Percentiles rank a stretch among this genome's conserved stretches.
Evolutionary conservation across 2,329 filamentous ascomycete genomes (phyloP).

Genomic region (Colletotrichum cordylinicola): DNA sequence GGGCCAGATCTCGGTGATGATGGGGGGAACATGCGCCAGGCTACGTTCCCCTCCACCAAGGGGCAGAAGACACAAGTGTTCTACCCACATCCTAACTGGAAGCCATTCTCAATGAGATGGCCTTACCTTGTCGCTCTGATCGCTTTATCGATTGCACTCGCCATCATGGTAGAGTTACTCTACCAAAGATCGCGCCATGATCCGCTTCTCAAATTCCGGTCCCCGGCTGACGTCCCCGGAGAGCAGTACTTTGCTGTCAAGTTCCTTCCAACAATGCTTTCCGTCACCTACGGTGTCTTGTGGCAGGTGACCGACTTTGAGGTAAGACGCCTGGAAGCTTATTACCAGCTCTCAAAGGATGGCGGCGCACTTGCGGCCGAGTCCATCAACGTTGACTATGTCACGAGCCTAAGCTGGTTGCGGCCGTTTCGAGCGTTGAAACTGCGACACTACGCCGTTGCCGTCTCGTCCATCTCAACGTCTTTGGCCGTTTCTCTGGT

Average conservation of each 20-base stretch:
- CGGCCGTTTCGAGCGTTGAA: constrained; percentile 68
- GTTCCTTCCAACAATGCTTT: constrained; percentile 66
- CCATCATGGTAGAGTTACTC: constrained; percentile 58
- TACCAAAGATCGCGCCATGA: constrained; percentile 53
- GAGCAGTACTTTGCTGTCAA: constrained; percentile 66
- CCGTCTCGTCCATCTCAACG: constrained; percentile 68
- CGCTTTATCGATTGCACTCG: constrained; percentile 58
- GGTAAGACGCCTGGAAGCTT: constrained; percentile 70
- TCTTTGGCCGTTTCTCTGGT: constrained; percentile 71
- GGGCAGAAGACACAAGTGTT: constrained; percentile 54
- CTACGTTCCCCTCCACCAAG: constrained; percentile 39
- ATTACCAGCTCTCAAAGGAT: constrained; percentile 67
- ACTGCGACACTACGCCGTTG: constrained; percentile 72
- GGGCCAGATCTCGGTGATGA: constrained; percentile 40
- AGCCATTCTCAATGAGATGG: constrained; percentile 69
- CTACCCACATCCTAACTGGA: constrained; percentile 71
- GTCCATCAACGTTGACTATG: constrained; percentile 77
- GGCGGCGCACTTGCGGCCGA: constrained; percentile 66
- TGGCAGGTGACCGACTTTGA: constrained; percentile 73
- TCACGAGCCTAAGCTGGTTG: constrained; percentile 70
- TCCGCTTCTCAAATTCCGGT: constrained; percentile 55
- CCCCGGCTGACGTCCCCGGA: constrained; percentile 54
- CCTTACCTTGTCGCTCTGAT: constrained; percentile 63
- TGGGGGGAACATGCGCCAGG: constrained; percentile 37
- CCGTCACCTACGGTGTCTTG: constrained; percentile 67